Percentiles rank a stretch among this genome's conserved stretches.
These are phyloP conservation scores for Emergomyces orientalis DNA, from an alignment of 2,329 filamentous ascomycete species.

Conservation along the genomic window DNA sequence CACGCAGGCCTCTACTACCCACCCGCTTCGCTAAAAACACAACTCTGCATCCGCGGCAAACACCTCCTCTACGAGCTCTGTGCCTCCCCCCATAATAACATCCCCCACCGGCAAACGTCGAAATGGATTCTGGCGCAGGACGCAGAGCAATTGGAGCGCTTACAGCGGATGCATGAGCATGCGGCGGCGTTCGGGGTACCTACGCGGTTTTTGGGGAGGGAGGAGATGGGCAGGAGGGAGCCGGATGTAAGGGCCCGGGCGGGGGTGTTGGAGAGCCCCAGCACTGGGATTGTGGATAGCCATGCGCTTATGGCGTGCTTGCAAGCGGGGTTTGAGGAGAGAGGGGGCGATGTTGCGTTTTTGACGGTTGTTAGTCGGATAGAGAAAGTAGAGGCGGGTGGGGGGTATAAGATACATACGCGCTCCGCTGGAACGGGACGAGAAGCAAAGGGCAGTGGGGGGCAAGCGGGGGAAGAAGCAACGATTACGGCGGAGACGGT, in stretches of 20 bases:
- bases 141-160: constrained; percentile 54
- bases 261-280: constrained; percentile 72
- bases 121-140: constrained; percentile 96
- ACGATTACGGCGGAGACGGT: constrained; percentile 65
- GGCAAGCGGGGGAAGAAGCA: constrained; percentile 30
- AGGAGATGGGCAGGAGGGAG: constrained; percentile 57
- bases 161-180: constrained; percentile 44
- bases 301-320: constrained; percentile 77
- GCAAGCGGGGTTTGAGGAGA: constrained; percentile 65
- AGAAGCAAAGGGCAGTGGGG: constrained; percentile 18
- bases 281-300: constrained; percentile 83
- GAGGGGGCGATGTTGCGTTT: constrained; percentile 65
- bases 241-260: constrained; percentile 63
- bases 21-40: constrained; percentile 63
- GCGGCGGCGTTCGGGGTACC: constrained; percentile 54
- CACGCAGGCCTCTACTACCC: constrained; percentile 94
- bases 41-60: constrained; percentile 69
- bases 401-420: constrained; percentile 62
- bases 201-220: constrained; percentile 55
- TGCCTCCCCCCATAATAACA: constrained; percentile 44
- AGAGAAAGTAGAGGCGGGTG: constrained; percentile 47
- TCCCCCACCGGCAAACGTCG: constrained; percentile 65
- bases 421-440: constrained; percentile 25
- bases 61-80: constrained; percentile 73
- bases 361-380: constrained; percentile 56